A percentile compares a stretch with the other conserved stretches of the same genome.
phyloP scores from a whole-genome alignment of 306 rosid species.

The Malus domestica region ASM211411v1 NC_041798.1:29764501-29765000 shows the following conservation, averaged over 20 bases:
- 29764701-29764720: not conserved
- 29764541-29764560: slow-evolving; percentile 1
- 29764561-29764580: not conserved
- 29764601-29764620: slow-evolving; percentile 4
- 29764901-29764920: not conserved
- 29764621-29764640: not conserved
- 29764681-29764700: slow-evolving; percentile 1
- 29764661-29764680: not conserved
- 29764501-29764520: no score
- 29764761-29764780: not conserved
- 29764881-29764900: not conserved
- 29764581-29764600: slow-evolving; percentile 15
- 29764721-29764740: slow-evolving; percentile 1
- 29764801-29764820: not conserved
- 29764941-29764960: not conserved
- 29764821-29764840: slow-evolving; percentile 3
- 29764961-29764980: slow-evolving; percentile 10
- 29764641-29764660: not conserved
- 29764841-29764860: not conserved
- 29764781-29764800: not conserved
- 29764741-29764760: not conserved
- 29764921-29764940: slow-evolving; percentile 16
- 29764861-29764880: no score
- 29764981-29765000: not conserved
- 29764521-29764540: not conserved